These are phyloP conservation scores for Colletotrichum sp. DNA, from an alignment of 2,329 filamentous ascomycete genomes.

Conservation along the genomic window DNA sequence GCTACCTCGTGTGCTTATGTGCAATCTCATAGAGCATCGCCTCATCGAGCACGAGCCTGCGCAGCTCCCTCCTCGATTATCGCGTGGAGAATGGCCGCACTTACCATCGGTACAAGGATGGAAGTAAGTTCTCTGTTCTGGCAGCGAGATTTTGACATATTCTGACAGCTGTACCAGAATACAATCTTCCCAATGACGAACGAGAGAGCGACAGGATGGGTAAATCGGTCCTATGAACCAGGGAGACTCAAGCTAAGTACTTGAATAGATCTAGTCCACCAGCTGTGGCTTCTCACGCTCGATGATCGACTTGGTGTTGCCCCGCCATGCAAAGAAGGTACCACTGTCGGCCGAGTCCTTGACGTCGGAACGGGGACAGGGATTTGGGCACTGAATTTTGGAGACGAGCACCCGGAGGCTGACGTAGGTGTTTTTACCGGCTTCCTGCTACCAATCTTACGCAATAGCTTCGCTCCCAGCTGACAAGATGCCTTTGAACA, in stretches of 20 bases:
- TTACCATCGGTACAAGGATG: not conserved
- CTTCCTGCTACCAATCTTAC: not conserved
- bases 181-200: not conserved
- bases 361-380: not conserved
- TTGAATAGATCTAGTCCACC: not conserved
- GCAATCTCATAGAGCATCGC: not conserved
- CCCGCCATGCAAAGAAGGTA: not conserved
- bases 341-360: not conserved
- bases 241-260: rapidly evolving
- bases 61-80: not conserved
- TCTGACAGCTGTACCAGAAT: not conserved
- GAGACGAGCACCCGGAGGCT: not conserved
- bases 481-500: not conserved
- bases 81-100: not conserved
- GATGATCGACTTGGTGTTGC: not conserved
- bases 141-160: not conserved
- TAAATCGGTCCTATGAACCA: not conserved
- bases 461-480: not conserved
- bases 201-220: not conserved
- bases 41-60: not conserved
- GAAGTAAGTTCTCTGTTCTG: not conserved
- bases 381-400: not conserved
- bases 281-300: not conserved
- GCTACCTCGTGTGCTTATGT: no score
- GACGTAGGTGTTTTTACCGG: not conserved